Evolutionary conservation across 441 rosid genomes (phyloP).

Genomic region (Cnidoscolus chayamansa): DNA sequence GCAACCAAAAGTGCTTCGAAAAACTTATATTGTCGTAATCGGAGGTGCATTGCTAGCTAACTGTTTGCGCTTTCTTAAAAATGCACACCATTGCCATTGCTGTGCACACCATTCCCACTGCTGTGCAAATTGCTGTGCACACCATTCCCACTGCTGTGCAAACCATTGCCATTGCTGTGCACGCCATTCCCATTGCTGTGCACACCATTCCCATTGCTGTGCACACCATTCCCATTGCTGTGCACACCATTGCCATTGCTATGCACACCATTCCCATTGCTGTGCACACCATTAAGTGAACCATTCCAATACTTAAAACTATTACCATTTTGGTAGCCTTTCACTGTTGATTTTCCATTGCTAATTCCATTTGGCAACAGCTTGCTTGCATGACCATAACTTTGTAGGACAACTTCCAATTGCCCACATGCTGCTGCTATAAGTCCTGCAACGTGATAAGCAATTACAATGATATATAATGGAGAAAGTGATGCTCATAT

Average conservation of each 20-base stretch:
- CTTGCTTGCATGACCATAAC: constrained; percentile 33
- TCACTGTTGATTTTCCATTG: constrained; percentile 41
- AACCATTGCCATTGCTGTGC: constrained; percentile 24
- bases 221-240: no score
- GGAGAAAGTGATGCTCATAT: background rate
- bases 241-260: constrained; percentile 52
- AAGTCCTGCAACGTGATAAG: constrained; percentile 50
- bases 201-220: constrained; percentile 7
- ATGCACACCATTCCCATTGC: constrained; percentile 49
- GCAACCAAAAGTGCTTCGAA: constrained; percentile 21
- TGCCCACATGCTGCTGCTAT: constrained; percentile 78
- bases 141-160: constrained; percentile 48
- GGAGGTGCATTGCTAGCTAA: constrained; percentile 10
- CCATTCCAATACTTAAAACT: constrained; percentile 34
- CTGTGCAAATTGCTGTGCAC: no score
- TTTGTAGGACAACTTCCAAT: constrained; percentile 45
- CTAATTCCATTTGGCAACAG: constrained; percentile 34
- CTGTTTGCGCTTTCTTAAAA: constrained; percentile 27
- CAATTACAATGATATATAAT: background rate
- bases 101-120: constrained; percentile 25
- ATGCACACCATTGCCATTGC: constrained; percentile 68
- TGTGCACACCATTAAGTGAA: constrained; percentile 41
- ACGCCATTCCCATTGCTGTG: constrained; percentile 16
- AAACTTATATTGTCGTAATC: constrained; percentile 19
- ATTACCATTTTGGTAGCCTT: constrained; percentile 51